phyloP scores from a whole-genome alignment of 257 asterid genomes.

The Solanum sparsipilum region DNA sequence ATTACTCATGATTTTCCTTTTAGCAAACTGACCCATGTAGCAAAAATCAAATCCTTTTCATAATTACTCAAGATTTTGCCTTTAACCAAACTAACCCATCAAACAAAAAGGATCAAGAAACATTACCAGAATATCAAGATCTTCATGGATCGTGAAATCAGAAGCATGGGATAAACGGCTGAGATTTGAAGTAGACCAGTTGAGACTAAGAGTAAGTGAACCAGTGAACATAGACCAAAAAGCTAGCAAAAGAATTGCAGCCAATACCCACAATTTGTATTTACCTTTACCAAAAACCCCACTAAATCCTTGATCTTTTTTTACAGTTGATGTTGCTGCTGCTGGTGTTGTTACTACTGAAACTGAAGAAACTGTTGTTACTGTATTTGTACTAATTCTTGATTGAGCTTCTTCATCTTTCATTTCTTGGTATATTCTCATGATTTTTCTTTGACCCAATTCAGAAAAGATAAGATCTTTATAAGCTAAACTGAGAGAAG shows the following conservation, averaged over 20 bases:
- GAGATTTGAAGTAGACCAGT: slow-evolving; percentile 63
- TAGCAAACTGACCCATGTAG: neutral
- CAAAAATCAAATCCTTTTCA: neutral
- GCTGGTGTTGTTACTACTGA: neutral
- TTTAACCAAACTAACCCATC: neutral
- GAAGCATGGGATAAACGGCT: slow-evolving; percentile 33
- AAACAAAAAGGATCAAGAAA: neutral
- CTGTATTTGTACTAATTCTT: slow-evolving; percentile 21
- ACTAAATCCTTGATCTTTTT: slow-evolving; percentile 37
- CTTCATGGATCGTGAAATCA: slow-evolving; percentile 43
- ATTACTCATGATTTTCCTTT: neutral
- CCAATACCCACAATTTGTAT: slow-evolving; percentile 86
- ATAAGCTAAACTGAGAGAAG: too few relatives aligned
- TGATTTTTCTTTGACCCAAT: neutral
- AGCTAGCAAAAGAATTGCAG: slow-evolving; percentile 67
- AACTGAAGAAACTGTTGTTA: neutral
- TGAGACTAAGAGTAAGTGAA: slow-evolving; percentile 76
- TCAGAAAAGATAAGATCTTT: neutral
- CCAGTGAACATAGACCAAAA: slow-evolving; percentile 95
- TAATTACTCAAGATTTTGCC: neutral
- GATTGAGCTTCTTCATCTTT: slow-evolving; percentile 59
- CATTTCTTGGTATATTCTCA: slow-evolving; percentile 29
- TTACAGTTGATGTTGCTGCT: slow-evolving; percentile 5
- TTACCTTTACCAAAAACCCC: slow-evolving; percentile 63
- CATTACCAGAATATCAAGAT: slow-evolving; percentile 82